Evolutionary conservation across 1,284 basidiomycete genomes (phyloP).

Genomic region (Ustilago curta): DNA sequence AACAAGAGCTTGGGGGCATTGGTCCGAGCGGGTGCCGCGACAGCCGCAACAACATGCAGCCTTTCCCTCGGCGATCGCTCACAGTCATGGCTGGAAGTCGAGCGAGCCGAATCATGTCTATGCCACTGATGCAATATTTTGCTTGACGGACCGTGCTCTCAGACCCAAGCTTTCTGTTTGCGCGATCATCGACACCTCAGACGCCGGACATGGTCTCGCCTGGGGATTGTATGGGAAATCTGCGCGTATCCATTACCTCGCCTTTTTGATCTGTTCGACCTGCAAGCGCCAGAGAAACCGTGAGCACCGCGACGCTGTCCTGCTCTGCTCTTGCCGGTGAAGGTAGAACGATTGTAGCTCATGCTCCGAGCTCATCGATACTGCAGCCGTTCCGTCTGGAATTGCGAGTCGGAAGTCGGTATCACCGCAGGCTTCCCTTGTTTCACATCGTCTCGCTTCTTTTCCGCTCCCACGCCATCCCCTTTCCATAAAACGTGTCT

Average conservation of each 20-base stretch:
- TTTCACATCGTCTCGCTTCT: conserved; percentile 7
- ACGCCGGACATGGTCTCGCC: not conserved
- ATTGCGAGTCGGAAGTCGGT: conserved; percentile 3
- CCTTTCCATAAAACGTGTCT: not conserved
- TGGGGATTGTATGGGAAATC: not conserved
- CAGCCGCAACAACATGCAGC: too few relatives aligned
- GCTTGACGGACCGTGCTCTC: too few relatives aligned
- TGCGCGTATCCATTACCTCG: not conserved
- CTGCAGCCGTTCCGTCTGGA: not conserved
- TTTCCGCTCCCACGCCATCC: not conserved
- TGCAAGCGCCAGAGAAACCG: not conserved
- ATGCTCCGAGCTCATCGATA: not conserved
- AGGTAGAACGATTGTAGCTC: not conserved
- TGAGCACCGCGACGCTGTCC: too few relatives aligned
- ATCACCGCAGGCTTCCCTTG: conserved; percentile 4
- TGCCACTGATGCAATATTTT: too few relatives aligned
- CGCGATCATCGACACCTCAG: not conserved
- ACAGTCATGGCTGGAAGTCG: too few relatives aligned
- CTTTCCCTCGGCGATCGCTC: too few relatives aligned
- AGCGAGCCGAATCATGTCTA: too few relatives aligned
- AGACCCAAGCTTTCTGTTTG: too few relatives aligned
- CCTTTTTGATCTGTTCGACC: not conserved
- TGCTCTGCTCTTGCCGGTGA: not conserved
- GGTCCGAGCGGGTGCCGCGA: too few relatives aligned
- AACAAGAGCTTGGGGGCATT: too few relatives aligned